phyloP scores from a whole-genome alignment of 1,139 yeast species.

The Yamadazyma siamensis region DNA sequence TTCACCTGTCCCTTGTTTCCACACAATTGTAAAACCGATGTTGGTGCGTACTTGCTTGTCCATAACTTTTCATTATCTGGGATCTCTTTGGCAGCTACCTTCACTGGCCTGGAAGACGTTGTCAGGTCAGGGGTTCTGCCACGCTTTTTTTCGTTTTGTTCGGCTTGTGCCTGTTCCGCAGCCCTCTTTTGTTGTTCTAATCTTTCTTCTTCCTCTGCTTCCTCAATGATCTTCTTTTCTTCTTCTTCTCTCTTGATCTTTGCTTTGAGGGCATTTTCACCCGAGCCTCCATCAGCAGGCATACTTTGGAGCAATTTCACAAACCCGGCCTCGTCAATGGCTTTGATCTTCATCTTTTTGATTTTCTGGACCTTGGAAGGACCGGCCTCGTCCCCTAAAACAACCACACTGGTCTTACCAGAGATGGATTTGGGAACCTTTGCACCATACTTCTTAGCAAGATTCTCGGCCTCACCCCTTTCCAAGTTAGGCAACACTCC shows the following conservation, averaged over 20 bases:
- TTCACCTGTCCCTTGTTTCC: conserved; percentile 82
- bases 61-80: conserved; percentile 64
- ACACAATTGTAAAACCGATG: conserved; percentile 68
- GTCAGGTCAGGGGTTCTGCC: no score
- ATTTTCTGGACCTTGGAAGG: conserved; percentile 90
- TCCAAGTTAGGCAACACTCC: conserved; percentile 82
- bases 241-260: conserved; percentile 65
- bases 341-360: conserved; percentile 66
- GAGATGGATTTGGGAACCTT: conserved; percentile 85
- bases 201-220: conserved; percentile 27
- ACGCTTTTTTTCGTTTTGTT: conserved; percentile 20
- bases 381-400: conserved; percentile 94
- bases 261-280: conserved; percentile 73
- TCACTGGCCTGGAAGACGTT: conserved; percentile 12
- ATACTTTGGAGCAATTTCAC: conserved; percentile 65
- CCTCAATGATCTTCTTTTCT: conserved; percentile 53
- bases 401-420: conserved; percentile 82
- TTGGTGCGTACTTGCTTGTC: conserved; percentile 94
- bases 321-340: conserved; percentile 86
- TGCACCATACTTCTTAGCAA: conserved; percentile 91
- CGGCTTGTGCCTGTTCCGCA: conserved; percentile 15
- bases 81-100: conserved; percentile 20
- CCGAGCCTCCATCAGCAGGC: conserved; percentile 93
- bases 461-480: conserved; percentile 68
- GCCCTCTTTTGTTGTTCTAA: no score